Conservation (phyloP, 495 filamentous ascomycete species). For the Podospora australis region DNA sequence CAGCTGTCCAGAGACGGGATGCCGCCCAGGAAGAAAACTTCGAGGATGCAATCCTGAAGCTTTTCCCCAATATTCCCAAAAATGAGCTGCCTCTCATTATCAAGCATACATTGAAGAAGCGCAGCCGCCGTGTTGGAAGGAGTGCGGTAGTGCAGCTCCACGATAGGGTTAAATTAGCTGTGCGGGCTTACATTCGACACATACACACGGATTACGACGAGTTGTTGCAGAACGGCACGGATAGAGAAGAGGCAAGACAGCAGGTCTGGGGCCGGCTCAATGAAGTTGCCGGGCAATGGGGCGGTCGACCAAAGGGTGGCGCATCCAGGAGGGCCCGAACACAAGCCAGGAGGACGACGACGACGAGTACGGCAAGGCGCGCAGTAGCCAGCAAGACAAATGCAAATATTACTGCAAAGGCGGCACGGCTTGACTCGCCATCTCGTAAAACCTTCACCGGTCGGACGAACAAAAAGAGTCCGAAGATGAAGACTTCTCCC, state of each 20-base stretch:
- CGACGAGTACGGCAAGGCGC: no score
- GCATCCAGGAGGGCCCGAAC: no score
- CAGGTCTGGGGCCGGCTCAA: slow-evolving; percentile 13
- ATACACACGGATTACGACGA: slow-evolving; percentile 32
- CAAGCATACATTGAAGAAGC: slow-evolving; percentile 26
- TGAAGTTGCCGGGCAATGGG: slow-evolving; percentile 17
- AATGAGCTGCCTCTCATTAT: slow-evolving; percentile 16
- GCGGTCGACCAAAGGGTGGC: no score
- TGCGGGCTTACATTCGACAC: slow-evolving; percentile 35
- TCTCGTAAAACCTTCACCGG: no score
- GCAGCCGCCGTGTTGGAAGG: slow-evolving; percentile 30
- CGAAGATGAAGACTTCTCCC: no score
- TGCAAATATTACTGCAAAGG: no score
- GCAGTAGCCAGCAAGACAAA: no score
- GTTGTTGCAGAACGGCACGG: slow-evolving; percentile 13
- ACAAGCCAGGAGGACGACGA: no score
- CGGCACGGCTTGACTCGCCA: no score
- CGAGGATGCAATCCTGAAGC: slow-evolving; percentile 15
- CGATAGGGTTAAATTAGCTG: slow-evolving; percentile 29
- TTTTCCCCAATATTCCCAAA: slow-evolving; percentile 26
- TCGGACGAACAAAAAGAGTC: no score
- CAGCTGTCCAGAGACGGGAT: slow-evolving; percentile 25
- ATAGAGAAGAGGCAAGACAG: slow-evolving; percentile 15
- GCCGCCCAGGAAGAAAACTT: slow-evolving; percentile 21
- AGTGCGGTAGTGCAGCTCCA: slow-evolving; percentile 17